Percentiles rank a stretch among this genome's conserved stretches.
Conservation (phyloP, 2,329 filamentous ascomycete genomes). For the Ophiostoma sp. region DNA sequence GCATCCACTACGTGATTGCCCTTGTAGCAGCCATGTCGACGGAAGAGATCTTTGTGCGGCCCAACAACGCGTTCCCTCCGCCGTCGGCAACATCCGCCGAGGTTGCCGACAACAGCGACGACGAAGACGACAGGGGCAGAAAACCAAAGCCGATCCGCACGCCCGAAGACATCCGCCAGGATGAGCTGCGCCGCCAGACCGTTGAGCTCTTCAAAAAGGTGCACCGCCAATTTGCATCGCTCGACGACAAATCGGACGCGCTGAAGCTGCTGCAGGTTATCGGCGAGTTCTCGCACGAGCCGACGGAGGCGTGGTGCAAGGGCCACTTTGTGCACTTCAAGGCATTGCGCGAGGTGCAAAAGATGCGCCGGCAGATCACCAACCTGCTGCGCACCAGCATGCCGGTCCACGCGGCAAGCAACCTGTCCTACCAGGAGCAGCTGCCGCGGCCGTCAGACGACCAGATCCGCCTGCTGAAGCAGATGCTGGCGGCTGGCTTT, state of each 20-base stretch:
- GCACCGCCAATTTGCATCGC: conserved; percentile 70
- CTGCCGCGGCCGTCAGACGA: conserved; percentile 57
- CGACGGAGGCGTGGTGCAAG: conserved; percentile 67
- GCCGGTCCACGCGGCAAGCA: conserved; percentile 58
- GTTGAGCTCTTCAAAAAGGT: conserved; percentile 60
- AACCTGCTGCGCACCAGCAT: conserved; percentile 73
- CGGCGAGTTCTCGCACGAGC: conserved; percentile 75
- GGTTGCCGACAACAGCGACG: conserved; percentile 38
- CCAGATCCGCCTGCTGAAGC: conserved; percentile 74
- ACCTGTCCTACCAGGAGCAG: conserved; percentile 50
- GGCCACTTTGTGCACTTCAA: conserved; percentile 83
- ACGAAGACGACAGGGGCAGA: conserved; percentile 37
- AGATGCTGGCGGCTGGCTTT: conserved; percentile 88
- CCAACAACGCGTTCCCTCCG: conserved; percentile 66
- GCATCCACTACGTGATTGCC: conserved; percentile 79
- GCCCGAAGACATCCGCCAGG: conserved; percentile 64
- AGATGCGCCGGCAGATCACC: conserved; percentile 76
- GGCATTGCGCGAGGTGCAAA: conserved; percentile 76
- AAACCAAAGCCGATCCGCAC: conserved; percentile 43
- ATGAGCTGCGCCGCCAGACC: conserved; percentile 61
- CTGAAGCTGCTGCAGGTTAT: conserved; percentile 87
- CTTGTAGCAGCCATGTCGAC: conserved; percentile 84
- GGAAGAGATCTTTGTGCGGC: conserved; percentile 78
- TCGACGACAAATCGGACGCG: conserved; percentile 79
- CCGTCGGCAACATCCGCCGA: conserved; percentile 35